Base-by-base conservation (phyloP, 2,329 filamentous ascomycete genomes). In the Ophiosphaerella korrae region DNA sequence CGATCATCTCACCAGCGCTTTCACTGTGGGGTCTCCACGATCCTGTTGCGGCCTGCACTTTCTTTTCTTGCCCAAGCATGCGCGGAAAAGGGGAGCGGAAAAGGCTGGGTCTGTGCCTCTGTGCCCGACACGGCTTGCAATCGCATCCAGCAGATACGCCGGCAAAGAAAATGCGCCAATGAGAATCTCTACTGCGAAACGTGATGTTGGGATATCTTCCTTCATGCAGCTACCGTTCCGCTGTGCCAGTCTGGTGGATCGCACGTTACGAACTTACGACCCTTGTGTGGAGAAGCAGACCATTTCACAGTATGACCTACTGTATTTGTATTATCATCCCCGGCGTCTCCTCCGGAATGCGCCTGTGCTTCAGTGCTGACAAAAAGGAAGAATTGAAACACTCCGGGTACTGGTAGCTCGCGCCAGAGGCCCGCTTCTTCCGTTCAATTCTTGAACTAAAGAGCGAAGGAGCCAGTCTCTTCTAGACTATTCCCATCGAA, bases 11-110 rank as follows among this genome's bases (percentile, higher is more conserved):
- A 55, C 47, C 53, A 23, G 45, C 50, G 39, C 41, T 31, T 35
- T 37, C 46, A 50, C 48, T 62, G 56, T 57, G 58, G 58, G 58
- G 58, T 58, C 58, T 62, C 58, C 58, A 52, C 58, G 60, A 45
- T 43, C 21, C 44, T 41, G 41, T 45, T 33, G 47, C 48, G 45
- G 46, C 31, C 42, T 39, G 44, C 26, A 40, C 52, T 39, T 48
- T 24, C 52, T 39, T 48, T 46, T 33, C 44, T 32, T 18, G 45
- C 44, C 35, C 44, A 23, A 45, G 44, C 14, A 36, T 23, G 14
- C 16, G 24, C 32, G 42, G 53, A 52, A 53, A 45, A 32, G 21
- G 29, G 16, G 42, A 47, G 49, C 51, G 50, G 45, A 58, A 45
- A 53, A 56, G 49, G 53, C 50, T 55, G 52, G 52, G 18, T 39